These are phyloP conservation scores for Nakaseomyces glabratus DNA, from an alignment of 1,139 yeast genomes.

Conservation along the genomic window DNA sequence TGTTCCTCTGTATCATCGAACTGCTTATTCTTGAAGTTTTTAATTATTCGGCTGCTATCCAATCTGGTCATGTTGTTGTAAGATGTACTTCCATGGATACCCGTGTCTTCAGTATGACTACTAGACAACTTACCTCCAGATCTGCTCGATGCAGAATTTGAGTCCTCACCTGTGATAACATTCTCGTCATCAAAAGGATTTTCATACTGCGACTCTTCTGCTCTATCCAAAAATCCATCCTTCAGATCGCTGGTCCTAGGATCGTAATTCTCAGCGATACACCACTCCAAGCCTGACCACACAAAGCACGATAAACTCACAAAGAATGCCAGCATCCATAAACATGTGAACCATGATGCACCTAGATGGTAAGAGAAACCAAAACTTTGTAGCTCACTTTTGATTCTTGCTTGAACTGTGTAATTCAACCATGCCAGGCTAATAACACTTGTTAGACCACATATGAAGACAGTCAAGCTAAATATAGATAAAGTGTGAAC, in stretches of 20 bases:
- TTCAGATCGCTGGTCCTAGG: conserved; percentile 13
- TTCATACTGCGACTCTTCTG: too few species aligned
- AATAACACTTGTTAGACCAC: conserved; percentile 17
- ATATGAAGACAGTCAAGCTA: conserved; percentile 18
- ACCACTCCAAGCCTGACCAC: conserved; percentile 32
- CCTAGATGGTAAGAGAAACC: conserved; percentile 27
- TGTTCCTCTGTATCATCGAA: conserved; percentile 14
- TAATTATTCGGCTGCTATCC: background rate
- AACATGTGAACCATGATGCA: conserved; percentile 20
- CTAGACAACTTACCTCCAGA: too few species aligned
- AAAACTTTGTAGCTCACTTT: conserved; percentile 19
- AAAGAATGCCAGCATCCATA: conserved; percentile 20
- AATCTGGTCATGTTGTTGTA: too few species aligned
- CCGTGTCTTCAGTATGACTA: too few species aligned
- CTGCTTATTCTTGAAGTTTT: too few species aligned
- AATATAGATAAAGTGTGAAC: conserved; percentile 22
- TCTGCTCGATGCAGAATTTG: too few species aligned
- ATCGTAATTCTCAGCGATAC: conserved; percentile 18
- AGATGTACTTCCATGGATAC: too few species aligned
- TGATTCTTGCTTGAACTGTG: conserved; percentile 18
- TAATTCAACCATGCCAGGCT: conserved; percentile 16
- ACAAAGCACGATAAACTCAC: conserved; percentile 19
- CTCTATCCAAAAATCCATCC: conserved; percentile 12
- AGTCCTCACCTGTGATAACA: too few species aligned
- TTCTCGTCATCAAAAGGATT: conserved; percentile 4